Percentiles rank a stretch among this genome's conserved stretches.
phyloP scores from a whole-genome alignment of 2,329 filamentous ascomycete species.

The Cladosporium phlei region DNA sequence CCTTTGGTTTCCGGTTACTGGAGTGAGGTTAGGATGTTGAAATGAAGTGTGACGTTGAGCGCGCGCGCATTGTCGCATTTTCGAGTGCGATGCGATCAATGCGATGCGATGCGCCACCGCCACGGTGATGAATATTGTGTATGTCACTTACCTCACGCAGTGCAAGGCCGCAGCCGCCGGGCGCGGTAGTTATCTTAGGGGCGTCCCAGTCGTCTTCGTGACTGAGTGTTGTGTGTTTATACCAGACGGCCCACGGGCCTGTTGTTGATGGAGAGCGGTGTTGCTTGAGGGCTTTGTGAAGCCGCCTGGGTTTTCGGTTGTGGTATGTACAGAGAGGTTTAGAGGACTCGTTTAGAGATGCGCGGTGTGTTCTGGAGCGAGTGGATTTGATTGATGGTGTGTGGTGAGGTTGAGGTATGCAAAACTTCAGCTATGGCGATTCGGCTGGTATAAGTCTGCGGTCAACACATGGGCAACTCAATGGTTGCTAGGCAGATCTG shows the following conservation, averaged over 20 bases:
- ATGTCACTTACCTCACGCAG: conserved; percentile 69
- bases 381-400: neutral
- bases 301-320: conserved; percentile 10
- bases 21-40: conserved; percentile 15
- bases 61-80: conserved; percentile 1
- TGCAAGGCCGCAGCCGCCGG: conserved; percentile 75
- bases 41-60: neutral
- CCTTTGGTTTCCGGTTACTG: conserved; percentile 28
- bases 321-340: conserved; percentile 12
- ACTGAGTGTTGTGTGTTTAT: neutral
- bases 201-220: conserved; percentile 8
- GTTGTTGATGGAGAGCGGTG: conserved; percentile 12
- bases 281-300: conserved; percentile 11
- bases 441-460: no score
- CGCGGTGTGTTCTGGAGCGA: neutral
- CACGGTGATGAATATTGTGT: conserved; percentile 36
- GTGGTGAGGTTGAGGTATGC: conserved; percentile 9
- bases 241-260: conserved; percentile 14
- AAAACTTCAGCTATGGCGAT: conserved; percentile 5
- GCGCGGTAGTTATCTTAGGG: conserved; percentile 36
- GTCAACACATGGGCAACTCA: no score
- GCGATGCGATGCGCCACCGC: neutral
- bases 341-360: conserved; percentile 6
- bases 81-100: neutral
- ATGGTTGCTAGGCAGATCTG: no score